Base-by-base conservation (phyloP, 306 rosid genomes). In the Crataegus laevigata region DNA sequence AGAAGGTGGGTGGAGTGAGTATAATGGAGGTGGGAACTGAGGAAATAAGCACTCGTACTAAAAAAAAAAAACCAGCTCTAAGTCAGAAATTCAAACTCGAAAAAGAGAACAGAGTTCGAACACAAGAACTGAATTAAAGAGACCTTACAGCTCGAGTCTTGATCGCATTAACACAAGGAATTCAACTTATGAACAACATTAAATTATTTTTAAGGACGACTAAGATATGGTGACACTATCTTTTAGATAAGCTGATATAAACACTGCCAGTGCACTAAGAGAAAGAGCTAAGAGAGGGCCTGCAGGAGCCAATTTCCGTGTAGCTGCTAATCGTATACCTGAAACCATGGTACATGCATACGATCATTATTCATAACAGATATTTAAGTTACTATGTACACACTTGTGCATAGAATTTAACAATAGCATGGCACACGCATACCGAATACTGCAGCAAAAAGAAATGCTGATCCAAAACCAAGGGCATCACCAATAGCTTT, bases 391-490 rank as follows among this genome's bases (percentile, higher is more conserved):
- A 11, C 28, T 8, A 25, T 7, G 65, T 22, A 72, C 5, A 25
- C 75, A 34, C 43, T 71, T 57, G 36, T 54, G 52, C 66, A 71
- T 30, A 25, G 43, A 55, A 26, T 19, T 40, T 24, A 43, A 54
- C 19, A 55, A 57, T 28, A 14, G 36, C 28, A 30, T 38, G 21
- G 38, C 17, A 55, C 17, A 66, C 19, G 54, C 74, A 11, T 73
- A 73, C 82, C 82, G 45, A 79, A 73, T 66, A 79, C 74, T 21
- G 74, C 57, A 30, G 78, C 72, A 21, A 79, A 79, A 29, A 79
- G 78, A 52, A 79, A 79, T 9, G 82, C 66, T 1, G 81, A 78
- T 21, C 82, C 82, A 40, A 78, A 78, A n/a, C 82, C 77, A 30
- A 79, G 62, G 66, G 82, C 78, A 57, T 79, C 82, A 28, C 82